Base-by-base conservation (phyloP, 495 filamentous ascomycete species). In the Aspergillus sclerotiicarbonarius region DNA sequence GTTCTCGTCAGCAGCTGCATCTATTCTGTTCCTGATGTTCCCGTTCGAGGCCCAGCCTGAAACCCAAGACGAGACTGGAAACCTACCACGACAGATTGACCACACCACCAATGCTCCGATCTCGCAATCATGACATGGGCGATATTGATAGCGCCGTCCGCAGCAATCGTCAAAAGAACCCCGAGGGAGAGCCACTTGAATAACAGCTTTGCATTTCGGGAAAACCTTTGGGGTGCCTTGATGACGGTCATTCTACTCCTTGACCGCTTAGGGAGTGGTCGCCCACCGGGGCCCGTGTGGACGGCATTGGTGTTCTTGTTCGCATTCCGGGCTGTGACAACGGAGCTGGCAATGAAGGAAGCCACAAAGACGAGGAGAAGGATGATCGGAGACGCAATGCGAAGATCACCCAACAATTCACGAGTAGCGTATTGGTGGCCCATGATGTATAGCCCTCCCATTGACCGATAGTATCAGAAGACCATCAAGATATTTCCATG, bases 31-130 rank as follows among this genome's bases (percentile, higher is more conserved):
- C 25, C 29, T 54, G 20, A 13, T 20, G 31, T 35, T 15, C 8
- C 3, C 30, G 29, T 51, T 39, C 20, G 37, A 18, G 5, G 21
- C 6, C 29, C 35, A 19, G 19, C 8, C 18, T 8, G 16, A 30
- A n/a, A 6, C 1, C 13, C 15, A 54, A 8, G 43, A 47, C 29
- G 32, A 56, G 58, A 50, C 47, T 43, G 16, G 16, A 29, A 39
- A 58, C 89, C 75, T 85, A 98, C 93, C 69, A 88, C 88, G 54
- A 85, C 82, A 30, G 89, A 78, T 72, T 96, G 84, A 29, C 90
- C 90, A 67, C 90, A 94, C 94, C 92, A 97, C 92, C 92, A 97
- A 41, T 84, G 77, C 61, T 89, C 78, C 29, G 87, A 76, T 51
- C 80, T 77, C 53, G 80, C 73, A 15, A 80, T 61, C 56, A 96